A percentile compares a stretch with the other conserved stretches of the same genome.
Evolutionary conservation across 148 eudicot species (phyloP).

Genomic region (Mesembryanthemum crystallinum): DNA sequence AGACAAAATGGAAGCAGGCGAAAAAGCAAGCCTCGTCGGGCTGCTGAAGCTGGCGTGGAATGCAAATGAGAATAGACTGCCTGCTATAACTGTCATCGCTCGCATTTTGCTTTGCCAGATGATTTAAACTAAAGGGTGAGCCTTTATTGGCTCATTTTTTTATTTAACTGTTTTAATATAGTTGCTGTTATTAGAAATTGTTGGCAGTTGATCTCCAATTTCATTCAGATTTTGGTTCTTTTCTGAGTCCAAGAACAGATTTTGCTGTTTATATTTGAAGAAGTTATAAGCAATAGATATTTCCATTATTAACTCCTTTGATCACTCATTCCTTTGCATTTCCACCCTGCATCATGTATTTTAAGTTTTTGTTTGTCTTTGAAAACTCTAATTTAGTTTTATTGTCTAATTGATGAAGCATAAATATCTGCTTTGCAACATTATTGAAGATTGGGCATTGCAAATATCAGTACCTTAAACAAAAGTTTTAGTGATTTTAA

Average conservation of each 20-base stretch:
- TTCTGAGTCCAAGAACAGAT: conserved; percentile 4
- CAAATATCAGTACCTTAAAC: not conserved
- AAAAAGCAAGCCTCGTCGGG: conserved; percentile 73
- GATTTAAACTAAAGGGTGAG: conserved; percentile 10
- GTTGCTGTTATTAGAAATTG: conserved; percentile 7
- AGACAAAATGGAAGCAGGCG: conserved; percentile 70
- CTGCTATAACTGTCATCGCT: conserved; percentile 7
- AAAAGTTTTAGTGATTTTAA: not conserved
- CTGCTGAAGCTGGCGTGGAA: conserved; percentile 84
- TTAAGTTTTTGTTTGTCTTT: not conserved
- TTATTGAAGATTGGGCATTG: not conserved
- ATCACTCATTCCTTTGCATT: not conserved
- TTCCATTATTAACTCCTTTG: not conserved
- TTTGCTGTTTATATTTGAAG: conserved; percentile 18
- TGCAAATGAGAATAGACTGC: conserved; percentile 40
- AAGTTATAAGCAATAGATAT: conserved; percentile 9
- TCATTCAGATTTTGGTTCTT: conserved; percentile 8
- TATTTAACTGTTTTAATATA: not conserved
- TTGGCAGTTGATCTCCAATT: not conserved
- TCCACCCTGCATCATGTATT: not conserved
- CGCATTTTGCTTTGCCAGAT: conserved; percentile 6
- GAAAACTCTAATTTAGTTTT: not conserved
- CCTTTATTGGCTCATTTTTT: conserved; percentile 18
- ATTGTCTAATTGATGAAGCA: not conserved
- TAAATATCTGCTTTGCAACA: not conserved